phyloP scores from a whole-genome alignment of 495 filamentous ascomycete genomes.

The Neurospora sp. region DNA sequence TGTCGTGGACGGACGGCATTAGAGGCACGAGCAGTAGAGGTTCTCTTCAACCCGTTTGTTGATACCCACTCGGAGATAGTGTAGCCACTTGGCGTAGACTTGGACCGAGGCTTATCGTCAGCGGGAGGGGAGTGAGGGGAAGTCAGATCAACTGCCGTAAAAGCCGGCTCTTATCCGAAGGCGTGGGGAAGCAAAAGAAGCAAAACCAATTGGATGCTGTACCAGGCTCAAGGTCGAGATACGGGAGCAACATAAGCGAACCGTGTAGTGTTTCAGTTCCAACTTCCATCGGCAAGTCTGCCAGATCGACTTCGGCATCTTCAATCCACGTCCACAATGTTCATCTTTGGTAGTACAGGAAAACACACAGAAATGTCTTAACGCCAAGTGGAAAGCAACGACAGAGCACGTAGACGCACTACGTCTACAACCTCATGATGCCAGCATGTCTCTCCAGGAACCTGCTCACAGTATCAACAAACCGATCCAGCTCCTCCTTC shows the following conservation, averaged over 20 bases:
- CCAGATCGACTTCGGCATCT: not conserved
- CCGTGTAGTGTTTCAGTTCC: not conserved
- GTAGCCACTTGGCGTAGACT: not conserved
- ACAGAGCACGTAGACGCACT: not conserved
- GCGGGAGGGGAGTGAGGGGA: not conserved
- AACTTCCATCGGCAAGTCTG: not conserved
- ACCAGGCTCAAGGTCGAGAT: not conserved
- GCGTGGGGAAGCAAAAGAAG: not conserved
- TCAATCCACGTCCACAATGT: not conserved
- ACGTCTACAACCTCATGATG: slow-evolving; percentile 9
- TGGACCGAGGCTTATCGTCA: not conserved
- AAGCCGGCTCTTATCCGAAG: not conserved
- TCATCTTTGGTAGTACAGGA: not conserved
- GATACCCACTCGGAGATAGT: not conserved
- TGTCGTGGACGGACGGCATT: not conserved
- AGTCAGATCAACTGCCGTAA: not conserved
- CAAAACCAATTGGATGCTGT: not conserved
- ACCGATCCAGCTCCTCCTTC: slow-evolving; percentile 28
- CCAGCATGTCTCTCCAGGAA: slow-evolving; percentile 15
- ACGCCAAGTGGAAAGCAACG: not conserved
- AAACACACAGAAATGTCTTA: not conserved
- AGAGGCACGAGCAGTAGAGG: not conserved
- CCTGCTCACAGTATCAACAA: slow-evolving; percentile 21
- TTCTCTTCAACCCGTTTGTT: not conserved
- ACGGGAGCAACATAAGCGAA: not conserved